Percentiles rank a stretch among this genome's conserved stretches.
These are phyloP conservation scores for Tricholoma saponaceum DNA, from an alignment of 768 basidiomycete species.

Conservation along the genomic window DNA sequence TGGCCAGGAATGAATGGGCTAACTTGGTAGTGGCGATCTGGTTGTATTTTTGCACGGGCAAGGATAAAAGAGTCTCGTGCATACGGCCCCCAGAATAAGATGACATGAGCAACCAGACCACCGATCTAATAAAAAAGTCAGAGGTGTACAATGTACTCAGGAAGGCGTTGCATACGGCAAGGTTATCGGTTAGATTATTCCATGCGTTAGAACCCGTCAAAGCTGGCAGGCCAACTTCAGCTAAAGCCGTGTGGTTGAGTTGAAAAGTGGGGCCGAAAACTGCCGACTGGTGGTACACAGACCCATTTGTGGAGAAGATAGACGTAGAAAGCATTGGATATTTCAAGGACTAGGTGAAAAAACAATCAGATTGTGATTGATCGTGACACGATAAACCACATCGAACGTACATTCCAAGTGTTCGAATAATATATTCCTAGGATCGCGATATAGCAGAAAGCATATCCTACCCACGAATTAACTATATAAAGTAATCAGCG, in stretches of 20 bases:
- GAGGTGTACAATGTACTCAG: not conserved
- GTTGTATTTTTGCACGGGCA: constrained; percentile 39
- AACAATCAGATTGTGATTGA: not conserved
- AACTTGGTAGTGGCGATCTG: constrained; percentile 56
- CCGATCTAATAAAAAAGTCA: constrained; percentile 40
- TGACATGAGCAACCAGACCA: constrained; percentile 50
- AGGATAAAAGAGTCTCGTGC: constrained; percentile 47
- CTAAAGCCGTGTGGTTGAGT: constrained; percentile 52
- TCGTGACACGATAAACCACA: not conserved
- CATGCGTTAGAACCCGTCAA: constrained; percentile 53
- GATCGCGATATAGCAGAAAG: constrained; percentile 48
- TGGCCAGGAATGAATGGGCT: not conserved
- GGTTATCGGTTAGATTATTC: constrained; percentile 43
- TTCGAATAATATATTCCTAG: constrained; percentile 62
- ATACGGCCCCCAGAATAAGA: constrained; percentile 56
- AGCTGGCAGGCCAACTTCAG: constrained; percentile 43
- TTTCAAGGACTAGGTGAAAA: constrained; percentile 35
- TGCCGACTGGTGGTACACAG: constrained; percentile 47
- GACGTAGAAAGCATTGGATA: constrained; percentile 62
- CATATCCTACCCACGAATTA: constrained; percentile 54
- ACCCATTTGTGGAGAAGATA: constrained; percentile 52
- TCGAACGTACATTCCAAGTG: constrained; percentile 46
- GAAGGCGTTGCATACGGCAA: constrained; percentile 31
- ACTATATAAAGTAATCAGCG: constrained; percentile 23
- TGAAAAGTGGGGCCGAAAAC: constrained; percentile 50